Evolutionary conservation across 2,329 filamentous ascomycete species (phyloP).

Genomic region (Plectosphaerella plurivora): DNA sequence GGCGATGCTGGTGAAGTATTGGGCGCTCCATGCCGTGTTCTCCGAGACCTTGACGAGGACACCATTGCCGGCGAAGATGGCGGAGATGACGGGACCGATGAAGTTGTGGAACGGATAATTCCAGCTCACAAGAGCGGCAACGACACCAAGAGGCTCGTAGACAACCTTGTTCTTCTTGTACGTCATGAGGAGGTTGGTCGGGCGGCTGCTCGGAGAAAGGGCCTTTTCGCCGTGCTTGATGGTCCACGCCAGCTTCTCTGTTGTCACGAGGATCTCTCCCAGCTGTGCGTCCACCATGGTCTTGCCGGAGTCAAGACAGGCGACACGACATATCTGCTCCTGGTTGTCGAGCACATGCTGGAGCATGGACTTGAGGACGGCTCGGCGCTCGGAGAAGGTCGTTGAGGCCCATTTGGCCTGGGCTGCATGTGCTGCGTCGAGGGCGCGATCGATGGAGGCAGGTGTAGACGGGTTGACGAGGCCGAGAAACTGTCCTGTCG

Average conservation of each 20-base stretch:
- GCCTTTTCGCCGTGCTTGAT: constrained; percentile 84
- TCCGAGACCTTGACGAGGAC: constrained; percentile 94
- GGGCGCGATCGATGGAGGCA: constrained; percentile 72
- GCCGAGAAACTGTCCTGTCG: constrained; percentile 80
- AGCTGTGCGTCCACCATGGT: constrained; percentile 92
- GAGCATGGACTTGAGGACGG: constrained; percentile 76
- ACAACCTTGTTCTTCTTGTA: constrained; percentile 90
- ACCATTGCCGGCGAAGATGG: constrained; percentile 85
- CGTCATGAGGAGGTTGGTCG: constrained; percentile 88
- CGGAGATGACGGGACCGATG: constrained; percentile 83
- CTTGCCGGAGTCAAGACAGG: constrained; percentile 92
- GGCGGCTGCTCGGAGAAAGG: constrained; percentile 64
- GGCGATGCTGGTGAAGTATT: constrained; percentile 76
- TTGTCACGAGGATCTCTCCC: constrained; percentile 90
- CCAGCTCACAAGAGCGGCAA: constrained; percentile 92
- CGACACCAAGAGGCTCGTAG: constrained; percentile 90
- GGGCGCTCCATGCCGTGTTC: constrained; percentile 88
- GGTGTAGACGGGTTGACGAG: constrained; percentile 71
- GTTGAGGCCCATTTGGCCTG: constrained; percentile 76
- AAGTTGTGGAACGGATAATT: constrained; percentile 98
- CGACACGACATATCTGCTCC: constrained; percentile 77
- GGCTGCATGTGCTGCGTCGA: constrained; percentile 68
- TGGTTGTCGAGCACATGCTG: constrained; percentile 85
- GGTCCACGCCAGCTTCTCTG: constrained; percentile 93
- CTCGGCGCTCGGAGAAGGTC: constrained; percentile 70